Conservation (phyloP, 176 grass and related monocot species). For the Pontederia paniculata region DNA sequence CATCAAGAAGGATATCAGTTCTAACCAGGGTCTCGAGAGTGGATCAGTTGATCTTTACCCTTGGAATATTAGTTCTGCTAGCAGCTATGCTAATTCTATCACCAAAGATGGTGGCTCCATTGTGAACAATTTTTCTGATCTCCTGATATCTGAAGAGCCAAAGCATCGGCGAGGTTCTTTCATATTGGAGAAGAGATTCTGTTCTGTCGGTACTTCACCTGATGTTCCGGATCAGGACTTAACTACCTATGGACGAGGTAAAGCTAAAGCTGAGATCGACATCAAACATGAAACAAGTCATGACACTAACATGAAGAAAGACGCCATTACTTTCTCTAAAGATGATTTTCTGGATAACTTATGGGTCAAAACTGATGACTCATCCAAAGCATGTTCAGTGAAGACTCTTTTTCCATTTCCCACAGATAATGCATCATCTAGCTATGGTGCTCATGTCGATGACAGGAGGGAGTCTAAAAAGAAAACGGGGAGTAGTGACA, state of each 20-base stretch:
- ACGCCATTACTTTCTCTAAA: slow-evolving; percentile 9
- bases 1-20: slow-evolving; percentile 4
- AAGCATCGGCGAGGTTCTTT: slow-evolving; percentile 3
- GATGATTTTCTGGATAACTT: slow-evolving; percentile 6
- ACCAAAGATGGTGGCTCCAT: not conserved
- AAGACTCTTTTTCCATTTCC: slow-evolving; percentile 59
- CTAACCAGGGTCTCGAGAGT: not conserved
- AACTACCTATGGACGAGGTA: not conserved
- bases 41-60: slow-evolving; percentile 3
- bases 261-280: slow-evolving; percentile 9
- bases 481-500: slow-evolving; percentile 26
- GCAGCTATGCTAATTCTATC: not conserved
- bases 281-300: slow-evolving; percentile 7
- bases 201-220: slow-evolving; percentile 4
- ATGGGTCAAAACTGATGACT: not conserved
- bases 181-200: slow-evolving; percentile 6
- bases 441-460: slow-evolving; percentile 26
- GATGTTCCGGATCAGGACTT: not conserved
- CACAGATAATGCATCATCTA: slow-evolving; percentile 40
- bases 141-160: slow-evolving; percentile 1
- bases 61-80: slow-evolving; percentile 7
- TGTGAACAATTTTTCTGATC: not conserved
- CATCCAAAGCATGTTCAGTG: not conserved
- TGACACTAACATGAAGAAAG: not conserved
- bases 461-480: slow-evolving; percentile 46